Evolutionary conservation across 1,284 basidiomycete genomes (phyloP).

Genomic region (Neonothopanus nambi): DNA sequence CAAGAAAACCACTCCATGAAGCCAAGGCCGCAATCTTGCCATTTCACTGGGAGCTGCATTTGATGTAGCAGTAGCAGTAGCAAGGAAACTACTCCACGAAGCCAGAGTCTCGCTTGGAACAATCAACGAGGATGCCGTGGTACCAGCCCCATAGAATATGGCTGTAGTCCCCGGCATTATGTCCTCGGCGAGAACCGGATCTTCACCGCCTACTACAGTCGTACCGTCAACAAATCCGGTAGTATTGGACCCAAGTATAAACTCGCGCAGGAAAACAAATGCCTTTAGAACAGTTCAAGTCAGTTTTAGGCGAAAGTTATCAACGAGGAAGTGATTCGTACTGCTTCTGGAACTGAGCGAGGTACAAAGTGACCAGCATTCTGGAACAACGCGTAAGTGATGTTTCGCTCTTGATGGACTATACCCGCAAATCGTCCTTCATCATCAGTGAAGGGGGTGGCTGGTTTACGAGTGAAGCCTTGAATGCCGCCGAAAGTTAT

Average conservation of each 20-base stretch:
- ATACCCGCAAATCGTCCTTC: conserved; percentile 44
- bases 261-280: conserved; percentile 27
- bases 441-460: conserved; percentile 47
- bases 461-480: conserved; percentile 36
- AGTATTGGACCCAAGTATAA: conserved; percentile 28
- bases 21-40: too few relatives aligned
- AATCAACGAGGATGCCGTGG: conserved; percentile 13
- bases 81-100: conserved; percentile 17
- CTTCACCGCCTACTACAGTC: conserved; percentile 14
- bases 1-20: too few relatives aligned
- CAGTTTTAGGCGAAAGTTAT: too few relatives aligned
- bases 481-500: conserved; percentile 13
- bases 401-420: conserved; percentile 53
- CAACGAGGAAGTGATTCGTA: too few relatives aligned
- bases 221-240: conserved; percentile 23
- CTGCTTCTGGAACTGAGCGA: conserved; percentile 11
- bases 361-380: conserved; percentile 39
- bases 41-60: too few relatives aligned
- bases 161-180: conserved; percentile 14
- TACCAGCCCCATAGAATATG: conserved; percentile 17
- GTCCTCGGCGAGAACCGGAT: conserved; percentile 11
- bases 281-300: conserved; percentile 19
- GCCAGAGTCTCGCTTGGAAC: conserved; percentile 18
- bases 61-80: conserved; percentile 15
- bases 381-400: conserved; percentile 42